These are phyloP conservation scores for Castanea crenata DNA, from an alignment of 306 rosid genomes.

Conservation along the genomic window DNA sequence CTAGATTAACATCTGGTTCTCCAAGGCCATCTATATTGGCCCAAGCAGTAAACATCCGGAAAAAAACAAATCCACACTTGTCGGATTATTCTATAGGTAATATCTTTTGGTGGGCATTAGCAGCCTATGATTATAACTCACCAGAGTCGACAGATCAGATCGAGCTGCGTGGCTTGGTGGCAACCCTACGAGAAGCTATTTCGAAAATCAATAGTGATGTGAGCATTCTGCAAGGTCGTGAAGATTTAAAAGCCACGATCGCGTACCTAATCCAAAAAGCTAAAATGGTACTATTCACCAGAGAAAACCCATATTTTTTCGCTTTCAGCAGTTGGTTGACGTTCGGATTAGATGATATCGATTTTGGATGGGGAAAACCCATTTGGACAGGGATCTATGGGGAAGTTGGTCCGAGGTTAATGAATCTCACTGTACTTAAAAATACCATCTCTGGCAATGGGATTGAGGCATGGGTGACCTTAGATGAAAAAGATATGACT, in stretches of 20 bases:
- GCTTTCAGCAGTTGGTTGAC: conserved; percentile 46
- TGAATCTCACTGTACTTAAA: conserved; percentile 37
- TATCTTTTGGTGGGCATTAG: conserved; percentile 6
- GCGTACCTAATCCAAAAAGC: conserved; percentile 30
- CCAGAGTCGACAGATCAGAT: not conserved
- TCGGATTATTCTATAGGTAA: not conserved
- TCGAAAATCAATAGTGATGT: not conserved
- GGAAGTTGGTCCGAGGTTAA: conserved; percentile 6
- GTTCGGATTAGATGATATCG: conserved; percentile 31
- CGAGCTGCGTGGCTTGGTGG: conserved; percentile 17
- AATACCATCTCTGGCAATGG: conserved; percentile 27
- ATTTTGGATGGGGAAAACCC: conserved; percentile 60
- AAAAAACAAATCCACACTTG: not conserved
- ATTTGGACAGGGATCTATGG: conserved; percentile 32
- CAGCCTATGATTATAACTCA: not conserved
- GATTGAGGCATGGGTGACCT: conserved; percentile 52
- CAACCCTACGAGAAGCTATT: not conserved
- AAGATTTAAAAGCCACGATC: conserved; percentile 27
- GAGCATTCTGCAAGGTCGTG: conserved; percentile 28
- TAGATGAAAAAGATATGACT: conserved; percentile 29
- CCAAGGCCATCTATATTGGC: not conserved
- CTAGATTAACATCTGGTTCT: not conserved
- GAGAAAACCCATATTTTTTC: conserved; percentile 9
- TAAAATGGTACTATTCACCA: conserved; percentile 4
- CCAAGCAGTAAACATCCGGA: not conserved